A percentile compares a stretch with the other conserved stretches of the same genome.
Conservation (phyloP, 352 stramenopile species). For the Blastocystis sp. region DNA sequence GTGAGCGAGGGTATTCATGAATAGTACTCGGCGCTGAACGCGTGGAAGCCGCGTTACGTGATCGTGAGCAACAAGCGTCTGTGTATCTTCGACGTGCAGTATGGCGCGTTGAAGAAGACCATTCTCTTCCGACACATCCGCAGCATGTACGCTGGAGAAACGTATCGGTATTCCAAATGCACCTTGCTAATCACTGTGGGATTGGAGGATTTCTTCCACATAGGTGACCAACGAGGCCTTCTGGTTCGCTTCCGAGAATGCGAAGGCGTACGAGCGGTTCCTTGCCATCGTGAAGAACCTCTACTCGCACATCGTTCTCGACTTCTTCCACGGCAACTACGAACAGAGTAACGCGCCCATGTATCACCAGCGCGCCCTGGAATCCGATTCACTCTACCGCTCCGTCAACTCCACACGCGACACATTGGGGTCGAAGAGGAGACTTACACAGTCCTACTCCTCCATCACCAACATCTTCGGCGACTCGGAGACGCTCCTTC, state of each 20-base stretch:
- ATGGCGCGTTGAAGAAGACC: conserved; percentile 30
- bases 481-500: too few species aligned
- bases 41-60: conserved; percentile 37
- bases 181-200: background rate
- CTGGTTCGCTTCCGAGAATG: background rate
- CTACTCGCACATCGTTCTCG: background rate
- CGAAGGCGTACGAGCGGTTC: background rate
- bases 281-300: background rate
- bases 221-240: conserved; percentile 24
- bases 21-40: conserved; percentile 39
- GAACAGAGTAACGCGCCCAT: background rate
- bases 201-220: background rate
- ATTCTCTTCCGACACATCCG: background rate
- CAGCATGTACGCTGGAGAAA: background rate
- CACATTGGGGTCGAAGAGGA: too few species aligned
- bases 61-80: conserved; percentile 50
- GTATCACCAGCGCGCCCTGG: background rate
- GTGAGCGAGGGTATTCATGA: background rate
- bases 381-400: background rate
- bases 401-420: background rate
- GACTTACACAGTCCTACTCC: too few species aligned
- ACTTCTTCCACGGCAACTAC: conserved; percentile 7
- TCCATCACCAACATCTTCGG: too few species aligned
- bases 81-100: conserved; percentile 14
- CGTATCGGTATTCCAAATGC: conserved; percentile 15